Evolutionary conservation across 345 rosid species (phyloP).

Genomic region (Microthlaspi erraticum): DNA sequence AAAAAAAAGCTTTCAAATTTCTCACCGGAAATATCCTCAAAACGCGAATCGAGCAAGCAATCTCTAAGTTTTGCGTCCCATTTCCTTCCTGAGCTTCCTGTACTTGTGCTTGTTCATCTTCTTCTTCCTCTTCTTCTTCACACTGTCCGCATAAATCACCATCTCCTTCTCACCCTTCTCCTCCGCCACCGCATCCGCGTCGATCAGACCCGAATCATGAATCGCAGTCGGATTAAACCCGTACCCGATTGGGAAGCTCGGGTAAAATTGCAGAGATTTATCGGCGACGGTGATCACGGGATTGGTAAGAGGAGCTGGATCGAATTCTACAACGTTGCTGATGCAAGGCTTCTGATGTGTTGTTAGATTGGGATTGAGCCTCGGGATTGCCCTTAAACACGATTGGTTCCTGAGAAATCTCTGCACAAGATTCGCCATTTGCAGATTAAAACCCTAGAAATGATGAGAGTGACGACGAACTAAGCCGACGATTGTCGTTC

Average conservation of each 20-base stretch:
- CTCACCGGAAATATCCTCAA: slow-evolving; percentile 37
- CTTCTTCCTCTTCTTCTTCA: slow-evolving; percentile 98
- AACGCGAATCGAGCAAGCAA: background rate
- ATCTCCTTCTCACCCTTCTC: slow-evolving; percentile 30
- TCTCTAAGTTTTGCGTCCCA: slow-evolving; percentile 55
- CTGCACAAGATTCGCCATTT: slow-evolving; percentile 47
- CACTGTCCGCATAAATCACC: slow-evolving; percentile 70
- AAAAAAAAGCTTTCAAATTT: slow-evolving; percentile 30
- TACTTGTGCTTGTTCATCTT: slow-evolving; percentile 98
- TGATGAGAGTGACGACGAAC: slow-evolving; percentile 21
- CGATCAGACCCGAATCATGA: slow-evolving; percentile 21
- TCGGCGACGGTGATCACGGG: slow-evolving; percentile 13
- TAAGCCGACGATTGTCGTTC: slow-evolving; percentile 22
- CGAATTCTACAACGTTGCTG: slow-evolving; percentile 5
- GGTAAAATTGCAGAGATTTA: slow-evolving; percentile 39
- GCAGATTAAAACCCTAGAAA: slow-evolving; percentile 12
- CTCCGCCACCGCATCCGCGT: slow-evolving; percentile 26
- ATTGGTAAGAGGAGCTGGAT: slow-evolving; percentile 33
- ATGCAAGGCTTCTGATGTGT: slow-evolving; percentile 29
- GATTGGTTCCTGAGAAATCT: slow-evolving; percentile 44
- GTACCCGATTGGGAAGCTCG: slow-evolving; percentile 54
- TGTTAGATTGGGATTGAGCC: slow-evolving; percentile 9
- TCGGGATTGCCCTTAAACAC: slow-evolving; percentile 24
- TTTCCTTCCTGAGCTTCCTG: slow-evolving; percentile 78
- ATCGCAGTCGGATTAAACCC: slow-evolving; percentile 29